phyloP scores from a whole-genome alignment of 306 rosid species.

The Cucumis melo region DNA sequence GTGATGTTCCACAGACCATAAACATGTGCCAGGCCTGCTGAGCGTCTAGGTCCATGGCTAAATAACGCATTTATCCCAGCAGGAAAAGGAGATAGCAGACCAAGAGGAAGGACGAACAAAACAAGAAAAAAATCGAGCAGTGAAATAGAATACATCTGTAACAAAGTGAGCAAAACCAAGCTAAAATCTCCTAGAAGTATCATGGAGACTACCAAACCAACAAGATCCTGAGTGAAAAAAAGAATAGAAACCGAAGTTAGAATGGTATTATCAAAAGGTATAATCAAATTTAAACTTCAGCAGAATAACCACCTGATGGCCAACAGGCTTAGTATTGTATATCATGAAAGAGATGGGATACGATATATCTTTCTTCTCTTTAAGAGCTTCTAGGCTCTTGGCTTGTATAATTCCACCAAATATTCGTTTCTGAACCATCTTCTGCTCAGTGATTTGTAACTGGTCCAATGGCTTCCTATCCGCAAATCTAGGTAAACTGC shows the following conservation, averaged over 20 bases:
- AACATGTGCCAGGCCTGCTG: constrained; percentile 79
- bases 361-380: constrained; percentile 49
- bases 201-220: constrained; percentile 71
- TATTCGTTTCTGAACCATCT: constrained; percentile 39
- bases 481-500: constrained; percentile 25
- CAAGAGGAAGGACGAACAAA: constrained; percentile 71
- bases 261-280: not conserved
- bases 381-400: constrained; percentile 49
- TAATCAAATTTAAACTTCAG: not conserved
- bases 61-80: constrained; percentile 92
- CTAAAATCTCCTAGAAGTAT: constrained; percentile 80
- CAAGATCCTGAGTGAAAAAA: constrained; percentile 59
- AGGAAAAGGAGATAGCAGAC: constrained; percentile 73
- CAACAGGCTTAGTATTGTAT: constrained; percentile 63
- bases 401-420: constrained; percentile 46
- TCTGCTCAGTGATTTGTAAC: constrained; percentile 32
- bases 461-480: constrained; percentile 20
- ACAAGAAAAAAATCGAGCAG: constrained; percentile 55
- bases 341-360: constrained; percentile 51
- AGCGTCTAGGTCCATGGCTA: constrained; percentile 85
- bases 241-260: not conserved
- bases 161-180: constrained; percentile 62
- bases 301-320: constrained; percentile 60
- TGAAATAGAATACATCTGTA: constrained; percentile 80
- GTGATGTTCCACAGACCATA: constrained; percentile 93